Base-by-base conservation (phyloP, 495 filamentous ascomycete species). In the Aspergillus carlsbadensis region DNA sequence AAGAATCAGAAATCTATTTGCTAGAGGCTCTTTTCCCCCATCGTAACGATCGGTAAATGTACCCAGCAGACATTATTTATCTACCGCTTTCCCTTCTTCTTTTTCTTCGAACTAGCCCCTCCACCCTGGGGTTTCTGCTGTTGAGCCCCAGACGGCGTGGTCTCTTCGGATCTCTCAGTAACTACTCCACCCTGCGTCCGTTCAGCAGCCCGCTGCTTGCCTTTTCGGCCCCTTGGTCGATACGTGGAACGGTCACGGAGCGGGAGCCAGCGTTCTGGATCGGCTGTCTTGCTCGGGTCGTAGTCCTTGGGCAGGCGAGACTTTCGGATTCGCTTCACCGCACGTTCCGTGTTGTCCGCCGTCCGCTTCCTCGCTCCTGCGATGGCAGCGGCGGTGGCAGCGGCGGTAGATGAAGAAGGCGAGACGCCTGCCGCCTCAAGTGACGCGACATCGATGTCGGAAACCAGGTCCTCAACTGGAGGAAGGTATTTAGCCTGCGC, bases 251-350 rank as follows among this genome's bases (percentile, higher is more conserved):
- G 81, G 65, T 99, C 94, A 45, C 86, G 81, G 54, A 98, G 74
- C 20, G 94, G 93, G 55, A 98, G 71, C 94, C 94, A 99, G 45
- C 94, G 75, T 72, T 99, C 95, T 1, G 89, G 87, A 65, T 98
- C 94, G 6, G 88, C 77, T 41, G 81, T 83, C 78, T 91, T 96
- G 62, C 74, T 81, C 34, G 80, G 70, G 57, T 86, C 90, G 62
- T 86, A 92, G 64, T 90, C 82, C 73, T 92, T 92, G 17, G 92
- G 91, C 47, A 96, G 76, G 39, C 80, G 73, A 7, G 77, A 82
- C 65, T 87, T 87, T 44, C 86, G 79, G 50, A 85, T 75, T 55
- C 86, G 86, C 65, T 89, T 91, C 64, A 81, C 83, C 3, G 70
- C 71, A 24, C 72, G 69, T 6, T 63, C 73, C 34, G 78, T 77